Percentiles rank a stretch among this genome's conserved stretches.
These are phyloP conservation scores for Plasmodium ovale DNA, from an alignment of 169 alveolate species.

Conservation along the genomic window DNA sequence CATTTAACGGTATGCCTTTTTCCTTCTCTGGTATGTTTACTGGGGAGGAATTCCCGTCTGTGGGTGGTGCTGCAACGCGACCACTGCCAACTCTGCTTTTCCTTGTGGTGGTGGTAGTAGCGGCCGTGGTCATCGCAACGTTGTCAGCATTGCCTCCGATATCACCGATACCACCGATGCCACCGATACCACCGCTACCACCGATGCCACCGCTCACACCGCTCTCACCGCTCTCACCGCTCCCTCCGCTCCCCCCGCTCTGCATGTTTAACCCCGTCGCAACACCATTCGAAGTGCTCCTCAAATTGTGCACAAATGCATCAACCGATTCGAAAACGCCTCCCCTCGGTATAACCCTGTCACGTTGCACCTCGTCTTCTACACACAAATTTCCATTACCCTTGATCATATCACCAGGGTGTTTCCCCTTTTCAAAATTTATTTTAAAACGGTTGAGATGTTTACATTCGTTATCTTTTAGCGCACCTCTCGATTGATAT, in stretches of 20 bases:
- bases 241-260: not conserved
- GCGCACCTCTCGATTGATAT: not conserved
- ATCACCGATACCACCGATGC: not conserved
- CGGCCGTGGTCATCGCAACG: not conserved
- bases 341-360: not conserved
- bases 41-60: not conserved
- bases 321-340: constrained; percentile 6
- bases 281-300: not conserved
- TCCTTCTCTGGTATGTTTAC: too few species aligned
- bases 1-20: too few species aligned
- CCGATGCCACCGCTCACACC: not conserved
- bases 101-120: constrained; percentile 2
- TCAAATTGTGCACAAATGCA: constrained; percentile 23
- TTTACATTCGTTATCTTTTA: constrained; percentile 1
- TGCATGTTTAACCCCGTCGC: too few species aligned
- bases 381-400: not conserved
- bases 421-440: constrained; percentile 17
- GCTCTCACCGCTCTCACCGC: not conserved
- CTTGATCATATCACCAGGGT: not conserved
- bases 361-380: not conserved
- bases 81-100: not conserved
- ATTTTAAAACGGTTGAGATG: constrained; percentile 4
- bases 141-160: not conserved
- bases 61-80: not conserved
- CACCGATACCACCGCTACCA: not conserved